Base-by-base conservation (phyloP, 768 basidiomycete species). In the Leccinum barrowsii region DNA sequence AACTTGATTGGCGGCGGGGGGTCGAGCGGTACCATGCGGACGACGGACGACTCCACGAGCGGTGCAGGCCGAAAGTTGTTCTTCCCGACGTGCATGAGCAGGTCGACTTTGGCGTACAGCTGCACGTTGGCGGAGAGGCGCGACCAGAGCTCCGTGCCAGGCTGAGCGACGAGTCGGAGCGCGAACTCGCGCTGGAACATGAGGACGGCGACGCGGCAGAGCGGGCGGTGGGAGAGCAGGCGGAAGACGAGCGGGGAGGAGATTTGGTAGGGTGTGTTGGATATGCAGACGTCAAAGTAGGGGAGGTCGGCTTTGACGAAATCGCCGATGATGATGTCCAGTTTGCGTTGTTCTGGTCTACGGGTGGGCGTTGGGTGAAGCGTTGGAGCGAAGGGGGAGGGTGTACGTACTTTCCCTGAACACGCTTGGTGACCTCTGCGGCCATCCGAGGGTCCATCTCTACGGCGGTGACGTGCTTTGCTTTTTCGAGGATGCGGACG, bases 121-220 rank as follows among this genome's bases (percentile, higher is more conserved):
- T 98, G 97, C 11, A 98, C 97, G 72, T 99, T 98, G 19, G 94
- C 96, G 17, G 91, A 92, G 19, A 99, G 77, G 44, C 97, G 83
- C 52, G 94, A 97, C 97, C 97, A 99, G 5, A 96, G 77, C 5
- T 84, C 77, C 3, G 91, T 86, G 7, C 86, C 86, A 0, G 97
- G 94, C 22, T 83, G 80, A 4, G 96, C 96, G 44, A 91, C 86
- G 11, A 99, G 83, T 2, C 97, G 89, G 60, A 95, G 80, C 0
- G 97, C 97, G 68, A 99, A 99, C 74, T 99, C 97, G 56, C 94
- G 89, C 76, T 99, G 97, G 78, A 99, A 99, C 97, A 99, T 99
- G 77, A 99, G 90, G 61, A 99, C 93, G 34, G 94, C 92, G 57
- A 90, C 85, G 24, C 96, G 92, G 71, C 91, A 93, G 47, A 98